Evolutionary conservation across 2,329 filamentous ascomycete genomes (phyloP).

Genomic region (Colletotrichum trifolii): DNA sequence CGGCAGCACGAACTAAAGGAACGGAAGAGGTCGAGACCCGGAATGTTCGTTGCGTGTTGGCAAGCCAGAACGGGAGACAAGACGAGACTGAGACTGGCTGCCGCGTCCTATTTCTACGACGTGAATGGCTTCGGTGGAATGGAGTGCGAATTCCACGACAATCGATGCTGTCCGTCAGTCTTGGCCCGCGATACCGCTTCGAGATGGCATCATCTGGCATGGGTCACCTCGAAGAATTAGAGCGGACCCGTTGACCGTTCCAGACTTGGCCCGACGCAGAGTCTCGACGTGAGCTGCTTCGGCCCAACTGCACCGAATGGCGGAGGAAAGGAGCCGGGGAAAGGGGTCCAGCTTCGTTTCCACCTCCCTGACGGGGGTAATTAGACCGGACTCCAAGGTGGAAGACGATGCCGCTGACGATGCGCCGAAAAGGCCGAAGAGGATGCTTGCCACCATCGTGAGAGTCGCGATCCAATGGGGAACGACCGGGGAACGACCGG

Average conservation of each 20-base stretch:
- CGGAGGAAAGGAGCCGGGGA: constrained; percentile 19
- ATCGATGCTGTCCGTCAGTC: background rate
- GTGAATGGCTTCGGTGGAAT: constrained; percentile 13
- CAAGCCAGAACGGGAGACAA: background rate
- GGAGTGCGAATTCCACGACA: constrained; percentile 8
- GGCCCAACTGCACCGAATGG: constrained; percentile 31
- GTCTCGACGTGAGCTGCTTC: constrained; percentile 14
- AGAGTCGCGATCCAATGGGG: constrained; percentile 27
- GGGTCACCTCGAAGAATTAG: background rate
- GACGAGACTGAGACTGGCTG: background rate
- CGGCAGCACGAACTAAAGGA: background rate
- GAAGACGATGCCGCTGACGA: constrained; percentile 15
- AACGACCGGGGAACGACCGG: constrained; percentile 18
- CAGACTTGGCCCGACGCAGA: constrained; percentile 16
- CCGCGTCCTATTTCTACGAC: constrained; percentile 13
- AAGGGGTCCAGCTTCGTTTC: constrained; percentile 5
- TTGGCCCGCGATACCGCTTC: constrained; percentile 17
- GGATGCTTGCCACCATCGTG: background rate
- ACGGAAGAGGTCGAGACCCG: background rate
- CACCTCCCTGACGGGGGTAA: constrained; percentile 32
- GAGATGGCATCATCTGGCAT: constrained; percentile 24
- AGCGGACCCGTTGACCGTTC: background rate
- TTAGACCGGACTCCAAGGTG: constrained; percentile 25
- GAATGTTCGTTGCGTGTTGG: background rate
- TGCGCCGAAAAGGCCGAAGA: constrained; percentile 24